These are phyloP conservation scores for Arabidopsis thaliana DNA, from an alignment of 345 rosid species.

Conservation along the genomic window DNA sequence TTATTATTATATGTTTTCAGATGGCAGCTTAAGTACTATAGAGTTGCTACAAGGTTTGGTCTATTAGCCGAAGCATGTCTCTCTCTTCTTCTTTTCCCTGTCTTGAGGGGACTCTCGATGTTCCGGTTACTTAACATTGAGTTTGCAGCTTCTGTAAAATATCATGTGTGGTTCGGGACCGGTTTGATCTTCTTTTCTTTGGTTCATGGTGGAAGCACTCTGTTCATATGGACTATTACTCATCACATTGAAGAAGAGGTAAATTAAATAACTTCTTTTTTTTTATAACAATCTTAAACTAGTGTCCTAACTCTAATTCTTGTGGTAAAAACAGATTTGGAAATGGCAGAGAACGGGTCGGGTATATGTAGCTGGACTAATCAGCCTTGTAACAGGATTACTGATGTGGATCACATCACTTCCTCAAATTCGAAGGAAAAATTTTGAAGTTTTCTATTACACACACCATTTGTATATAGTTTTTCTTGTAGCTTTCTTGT, in stretches of 20 bases:
- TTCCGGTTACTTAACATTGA: slow-evolving; percentile 72
- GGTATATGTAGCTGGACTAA: slow-evolving; percentile 76
- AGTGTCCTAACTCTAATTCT: slow-evolving; percentile 7
- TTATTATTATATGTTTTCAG: slow-evolving; percentile 48
- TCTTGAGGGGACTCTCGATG: slow-evolving; percentile 67
- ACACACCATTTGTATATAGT: slow-evolving; percentile 75
- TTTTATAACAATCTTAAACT: background rate
- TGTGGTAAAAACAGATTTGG: slow-evolving; percentile 52
- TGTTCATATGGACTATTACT: slow-evolving; percentile 78
- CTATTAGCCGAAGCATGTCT: slow-evolving; percentile 85
- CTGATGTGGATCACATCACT: slow-evolving; percentile 83
- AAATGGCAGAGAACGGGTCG: slow-evolving; percentile 86
- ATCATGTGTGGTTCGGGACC: slow-evolving; percentile 86
- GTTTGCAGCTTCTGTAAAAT: slow-evolving; percentile 76
- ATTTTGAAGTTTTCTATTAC: slow-evolving; percentile 76
- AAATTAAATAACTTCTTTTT: background rate
- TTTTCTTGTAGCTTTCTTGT: slow-evolving; percentile 73
- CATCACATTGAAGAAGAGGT: slow-evolving; percentile 78
- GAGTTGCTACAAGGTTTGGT: slow-evolving; percentile 85
- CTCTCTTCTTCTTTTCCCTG: slow-evolving; percentile 74
- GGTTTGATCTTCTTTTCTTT: slow-evolving; percentile 72
- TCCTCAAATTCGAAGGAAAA: slow-evolving; percentile 77
- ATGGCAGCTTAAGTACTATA: slow-evolving; percentile 86
- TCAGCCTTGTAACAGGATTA: slow-evolving; percentile 63
- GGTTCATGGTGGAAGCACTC: slow-evolving; percentile 73